Evolutionary conservation across 179 eudicot species (phyloP), one percentile per base, ranked within the genome.

Genomic region (Heliamphora pulchella): DNA sequence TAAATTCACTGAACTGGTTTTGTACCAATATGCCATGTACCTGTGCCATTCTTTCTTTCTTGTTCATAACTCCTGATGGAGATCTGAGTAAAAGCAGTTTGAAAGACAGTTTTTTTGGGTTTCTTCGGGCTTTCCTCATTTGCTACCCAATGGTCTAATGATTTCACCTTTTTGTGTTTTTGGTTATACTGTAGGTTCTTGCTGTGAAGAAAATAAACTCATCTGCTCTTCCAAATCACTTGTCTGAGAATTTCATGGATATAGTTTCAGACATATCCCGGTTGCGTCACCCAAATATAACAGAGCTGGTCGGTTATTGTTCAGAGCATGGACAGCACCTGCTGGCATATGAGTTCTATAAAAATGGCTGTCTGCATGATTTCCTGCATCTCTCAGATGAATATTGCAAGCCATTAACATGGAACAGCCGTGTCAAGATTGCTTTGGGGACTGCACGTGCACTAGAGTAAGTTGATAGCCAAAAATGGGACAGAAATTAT

Each of bases 391-490:
- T 94, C 59, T 87, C 91, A 41, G 99, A 96, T 82, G 99, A 96
- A 83, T 82, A 50, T 78, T 92, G 85, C 85, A 90, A 92, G 87
- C 97, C 98, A 59, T 76, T 96, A 80, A 88, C 94, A 48, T 96
- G 99, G 99, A 96, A 92, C 74, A 87, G 75, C 79, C 99, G 99
- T 82, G 96, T 96, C 82, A 91, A 92, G 89, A 92, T 96, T 88
- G 98, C 99, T 80, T 82, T 96, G 81, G 99, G 99, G 50, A 90
- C 94, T 80, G 98, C 99, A 84, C 94, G 98, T 81, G 98, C 98
- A 77, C 87, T 96, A 67, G 99, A 96, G 99, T 96, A 89, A 92
- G 98, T 87, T 70, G 18, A 64, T 46, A 53, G 18, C 46, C 6
- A 53, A 46, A 20, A 43, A 47, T 68, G 55, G 20, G 22, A 58